Conservation (phyloP, 1,284 basidiomycete species). For the Ceratobasidium sp. region DNA sequence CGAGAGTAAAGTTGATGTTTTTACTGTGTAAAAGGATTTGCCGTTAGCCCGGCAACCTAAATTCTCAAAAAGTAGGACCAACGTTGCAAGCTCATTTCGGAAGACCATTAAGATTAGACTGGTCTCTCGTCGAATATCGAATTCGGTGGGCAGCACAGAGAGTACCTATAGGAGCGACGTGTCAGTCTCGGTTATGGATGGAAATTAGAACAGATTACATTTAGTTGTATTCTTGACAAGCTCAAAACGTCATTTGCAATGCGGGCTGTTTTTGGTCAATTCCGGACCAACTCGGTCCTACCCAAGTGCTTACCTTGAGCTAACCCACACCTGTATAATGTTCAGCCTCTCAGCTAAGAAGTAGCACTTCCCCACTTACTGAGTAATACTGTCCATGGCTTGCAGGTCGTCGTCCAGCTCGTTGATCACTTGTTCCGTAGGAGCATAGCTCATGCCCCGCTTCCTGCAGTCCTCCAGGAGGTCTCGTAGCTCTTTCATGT, state of each 20-base stretch:
- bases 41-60: no score
- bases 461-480: constrained; percentile 30
- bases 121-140: constrained; percentile 36
- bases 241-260: constrained; percentile 59
- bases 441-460: constrained; percentile 22
- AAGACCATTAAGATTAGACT: constrained; percentile 49
- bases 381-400: constrained; percentile 39
- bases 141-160: constrained; percentile 41
- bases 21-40: constrained; percentile 45
- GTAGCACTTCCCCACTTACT: neutral
- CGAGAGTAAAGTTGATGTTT: constrained; percentile 48
- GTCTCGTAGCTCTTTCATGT: constrained; percentile 47
- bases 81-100: constrained; percentile 56
- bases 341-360: neutral
- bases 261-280: constrained; percentile 51
- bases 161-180: constrained; percentile 13
- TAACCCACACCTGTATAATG: constrained; percentile 13
- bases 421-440: constrained; percentile 49
- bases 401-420: constrained; percentile 57
- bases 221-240: constrained; percentile 57
- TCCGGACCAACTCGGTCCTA: no score
- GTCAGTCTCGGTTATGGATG: neutral
- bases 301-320: constrained; percentile 27
- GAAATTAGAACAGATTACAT: constrained; percentile 17
- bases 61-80: constrained; percentile 32